Evolutionary conservation across 768 basidiomycete species (phyloP), one percentile per base, ranked within the genome.

Genomic region (Floccularia luteovirens): DNA sequence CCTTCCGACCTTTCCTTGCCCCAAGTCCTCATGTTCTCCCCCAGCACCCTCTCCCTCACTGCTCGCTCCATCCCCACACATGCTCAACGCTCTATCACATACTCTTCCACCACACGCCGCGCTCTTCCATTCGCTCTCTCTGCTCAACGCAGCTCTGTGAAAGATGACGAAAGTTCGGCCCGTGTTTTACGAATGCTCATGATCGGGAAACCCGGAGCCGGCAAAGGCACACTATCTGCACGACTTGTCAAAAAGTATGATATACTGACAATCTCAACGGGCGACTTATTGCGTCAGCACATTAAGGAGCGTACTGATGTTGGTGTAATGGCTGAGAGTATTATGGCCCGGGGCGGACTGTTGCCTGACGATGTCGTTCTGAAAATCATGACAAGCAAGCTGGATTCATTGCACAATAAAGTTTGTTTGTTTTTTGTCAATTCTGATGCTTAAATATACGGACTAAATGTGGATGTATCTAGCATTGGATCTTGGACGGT

Each of bases 401-500:
- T 93, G 13, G 77, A 84, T 48, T 51, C 57, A 12, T 63, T 88
- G 37, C 70, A 72, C 34, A 76, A 82, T 60, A 79, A 74, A 69
- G 88, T 84, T 43, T 23, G 64, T 44, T n/a, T n/a, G 25, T 39
- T 23, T 31, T 23, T 8, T 23, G 22, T 30, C 28, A 21, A 17
- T 6, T 21, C 8, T 16, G 30, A 31, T 10, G 12, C 11, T 12
- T 13, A 28, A 13, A 21, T 20, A 20, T 8, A 24, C 10, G 3
- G 22, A 3, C 20, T 36, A 31, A n/a, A 21, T 13, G 19, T 13
- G 12, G 22, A 20, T 19, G n/a, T 45, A 36, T 42, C 5, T 45
- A 91, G 86, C 82, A 87, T 53, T 93, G 91, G 91, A 84, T 94
- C 47, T 59, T 93, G 31, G 92, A 94, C 48, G 92, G 92, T 21